Evolutionary conservation across 208 protist species (phyloP).

Genomic region (Trypanosoma rangeli): DNA sequence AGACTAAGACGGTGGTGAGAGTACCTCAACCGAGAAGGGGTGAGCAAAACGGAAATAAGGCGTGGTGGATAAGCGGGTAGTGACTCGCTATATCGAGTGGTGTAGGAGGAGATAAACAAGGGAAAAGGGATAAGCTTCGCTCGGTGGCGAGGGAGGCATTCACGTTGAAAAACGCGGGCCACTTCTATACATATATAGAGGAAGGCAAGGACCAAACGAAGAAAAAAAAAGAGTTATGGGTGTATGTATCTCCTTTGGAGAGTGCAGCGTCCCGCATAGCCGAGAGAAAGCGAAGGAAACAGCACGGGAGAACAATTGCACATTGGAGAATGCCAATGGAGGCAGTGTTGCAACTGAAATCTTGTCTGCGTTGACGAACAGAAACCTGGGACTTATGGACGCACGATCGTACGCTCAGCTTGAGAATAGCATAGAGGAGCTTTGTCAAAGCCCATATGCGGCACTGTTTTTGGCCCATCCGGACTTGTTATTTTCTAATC

Average conservation of each 20-base stretch:
- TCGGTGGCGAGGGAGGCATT: not conserved
- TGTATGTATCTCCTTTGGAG: not conserved
- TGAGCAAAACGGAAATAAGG: not conserved
- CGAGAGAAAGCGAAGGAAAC: not conserved
- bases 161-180: not conserved
- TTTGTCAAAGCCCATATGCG: conserved; percentile 51
- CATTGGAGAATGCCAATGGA: too few relatives aligned
- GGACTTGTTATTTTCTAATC: conserved; percentile 77
- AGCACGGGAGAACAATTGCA: not conserved
- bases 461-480: conserved; percentile 66
- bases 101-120: too few relatives aligned
- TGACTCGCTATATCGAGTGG: not conserved
- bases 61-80: not conserved
- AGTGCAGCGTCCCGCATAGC: not conserved
- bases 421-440: conserved; percentile 39
- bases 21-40: not conserved
- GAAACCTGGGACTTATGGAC: not conserved
- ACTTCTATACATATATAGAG: not conserved
- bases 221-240: conserved; percentile 1
- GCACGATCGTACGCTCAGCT: conserved; percentile 23
- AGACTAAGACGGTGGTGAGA: not conserved
- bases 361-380: not conserved
- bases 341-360: not conserved
- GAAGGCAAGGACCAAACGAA: not conserved
- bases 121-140: not conserved